Conservation (phyloP, 192 early-diverging fungal genomes). For the Backusella psychrophila region DNA sequence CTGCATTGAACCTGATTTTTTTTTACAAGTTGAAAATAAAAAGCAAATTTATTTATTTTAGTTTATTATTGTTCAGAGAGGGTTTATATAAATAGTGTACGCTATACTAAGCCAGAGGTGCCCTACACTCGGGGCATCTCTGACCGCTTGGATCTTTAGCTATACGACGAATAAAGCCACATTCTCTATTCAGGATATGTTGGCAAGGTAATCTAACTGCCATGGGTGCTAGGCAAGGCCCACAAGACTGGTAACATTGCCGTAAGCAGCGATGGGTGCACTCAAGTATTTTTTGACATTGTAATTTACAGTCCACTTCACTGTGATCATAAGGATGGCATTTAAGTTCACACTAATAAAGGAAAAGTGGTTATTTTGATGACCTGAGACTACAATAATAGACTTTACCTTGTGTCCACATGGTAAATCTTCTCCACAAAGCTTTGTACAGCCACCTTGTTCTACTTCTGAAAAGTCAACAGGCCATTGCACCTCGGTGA, state of each 20-base stretch:
- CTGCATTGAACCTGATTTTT: not conserved
- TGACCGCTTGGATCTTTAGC: not conserved
- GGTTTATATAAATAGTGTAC: not conserved
- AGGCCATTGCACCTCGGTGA: conserved; percentile 38
- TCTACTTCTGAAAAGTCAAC: conserved; percentile 45
- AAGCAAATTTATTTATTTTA: not conserved
- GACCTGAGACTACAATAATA: not conserved
- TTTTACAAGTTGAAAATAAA: not conserved
- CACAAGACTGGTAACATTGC: conserved; percentile 22
- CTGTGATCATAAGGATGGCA: conserved; percentile 31
- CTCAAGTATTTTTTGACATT: conserved; percentile 12
- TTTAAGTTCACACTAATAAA: conserved; percentile 21
- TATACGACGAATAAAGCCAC: conserved; percentile 10
- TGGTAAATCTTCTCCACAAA: conserved; percentile 33
- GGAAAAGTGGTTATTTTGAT: not conserved
- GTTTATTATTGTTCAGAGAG: not conserved
- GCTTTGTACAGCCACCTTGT: conserved; percentile 43
- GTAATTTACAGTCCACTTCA: conserved; percentile 17
- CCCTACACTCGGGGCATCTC: not conserved
- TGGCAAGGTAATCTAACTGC: conserved; percentile 12
- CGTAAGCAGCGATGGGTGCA: conserved; percentile 30
- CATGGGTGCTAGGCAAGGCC: conserved; percentile 1
- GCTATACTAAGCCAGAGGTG: not conserved
- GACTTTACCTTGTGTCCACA: conserved; percentile 34
- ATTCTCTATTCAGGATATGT: conserved; percentile 18